These are phyloP conservation scores for Fusarium cyanostomum DNA, from an alignment of 2,329 filamentous ascomycete species.

Conservation along the genomic window DNA sequence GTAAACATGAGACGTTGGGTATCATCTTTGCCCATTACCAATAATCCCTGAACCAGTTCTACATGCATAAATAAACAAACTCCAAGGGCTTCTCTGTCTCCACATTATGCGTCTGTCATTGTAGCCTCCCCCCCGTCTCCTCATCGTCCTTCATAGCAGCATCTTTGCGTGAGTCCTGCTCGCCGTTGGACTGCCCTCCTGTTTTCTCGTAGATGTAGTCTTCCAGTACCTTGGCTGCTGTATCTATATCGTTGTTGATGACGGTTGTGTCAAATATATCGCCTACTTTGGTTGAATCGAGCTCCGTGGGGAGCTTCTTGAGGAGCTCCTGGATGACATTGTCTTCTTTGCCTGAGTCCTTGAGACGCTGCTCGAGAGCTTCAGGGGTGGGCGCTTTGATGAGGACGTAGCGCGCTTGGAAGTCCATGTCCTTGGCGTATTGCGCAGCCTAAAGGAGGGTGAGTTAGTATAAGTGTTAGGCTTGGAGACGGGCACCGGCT, in stretches of 20 bases:
- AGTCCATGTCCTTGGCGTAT: constrained; percentile 66
- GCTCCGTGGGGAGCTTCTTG: constrained; percentile 32
- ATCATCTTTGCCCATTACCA: constrained; percentile 29
- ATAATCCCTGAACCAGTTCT: constrained; percentile 9
- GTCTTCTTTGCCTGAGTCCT: constrained; percentile 39
- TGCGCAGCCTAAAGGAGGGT: constrained; percentile 58
- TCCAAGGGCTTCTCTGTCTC: background rate
- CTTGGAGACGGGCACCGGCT: constrained; percentile 29
- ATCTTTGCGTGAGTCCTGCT: constrained; percentile 27
- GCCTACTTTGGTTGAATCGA: constrained; percentile 40
- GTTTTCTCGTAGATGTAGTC: constrained; percentile 43
- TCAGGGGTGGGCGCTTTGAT: constrained; percentile 54
- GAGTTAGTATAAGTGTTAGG: background rate
- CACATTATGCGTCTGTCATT: constrained; percentile 30
- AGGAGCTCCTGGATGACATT: constrained; percentile 37
- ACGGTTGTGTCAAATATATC: constrained; percentile 45
- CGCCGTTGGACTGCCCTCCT: constrained; percentile 7
- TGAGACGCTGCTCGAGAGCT: constrained; percentile 43
- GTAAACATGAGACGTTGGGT: constrained; percentile 9
- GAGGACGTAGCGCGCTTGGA: constrained; percentile 64
- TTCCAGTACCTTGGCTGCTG: constrained; percentile 36
- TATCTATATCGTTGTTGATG: constrained; percentile 40
- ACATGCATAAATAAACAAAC: constrained; percentile 8
- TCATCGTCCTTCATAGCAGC: constrained; percentile 33
- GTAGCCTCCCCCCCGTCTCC: constrained; percentile 15